phyloP scores from a whole-genome alignment of 768 basidiomycete species.

The Russula virescens region DNA sequence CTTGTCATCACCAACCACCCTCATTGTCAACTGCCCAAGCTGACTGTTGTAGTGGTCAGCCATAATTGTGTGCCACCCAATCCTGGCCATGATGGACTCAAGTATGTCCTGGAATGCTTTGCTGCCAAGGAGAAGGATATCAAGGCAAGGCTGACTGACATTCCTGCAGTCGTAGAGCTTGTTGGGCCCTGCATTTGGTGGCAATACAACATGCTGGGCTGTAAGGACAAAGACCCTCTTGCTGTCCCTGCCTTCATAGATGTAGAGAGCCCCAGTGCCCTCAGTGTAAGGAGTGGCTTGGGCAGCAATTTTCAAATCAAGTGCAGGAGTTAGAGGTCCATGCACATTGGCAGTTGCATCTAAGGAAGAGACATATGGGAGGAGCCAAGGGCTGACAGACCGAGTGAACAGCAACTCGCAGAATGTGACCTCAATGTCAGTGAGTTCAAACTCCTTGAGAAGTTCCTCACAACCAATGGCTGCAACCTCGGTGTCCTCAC shows the following conservation, averaged over 20 bases:
- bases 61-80: background rate
- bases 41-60: background rate
- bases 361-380: conserved; percentile 23
- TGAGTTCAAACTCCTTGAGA: conserved; percentile 29
- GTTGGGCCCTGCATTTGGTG: background rate
- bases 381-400: conserved; percentile 29
- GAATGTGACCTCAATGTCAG: conserved; percentile 34
- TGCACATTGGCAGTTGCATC: conserved; percentile 21
- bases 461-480: conserved; percentile 28
- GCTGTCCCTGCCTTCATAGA: conserved; percentile 25
- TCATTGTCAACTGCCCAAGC: no score
- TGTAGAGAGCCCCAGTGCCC: conserved; percentile 36
- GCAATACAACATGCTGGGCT: conserved; percentile 33
- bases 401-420: conserved; percentile 28
- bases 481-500: conserved; percentile 28
- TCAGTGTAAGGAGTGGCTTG: conserved; percentile 31
- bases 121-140: background rate
- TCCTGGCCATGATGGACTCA: background rate
- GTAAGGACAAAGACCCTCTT: conserved; percentile 32
- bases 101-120: background rate
- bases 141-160: background rate
- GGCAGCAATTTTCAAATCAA: conserved; percentile 35
- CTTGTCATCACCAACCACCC: no score
- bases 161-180: background rate
- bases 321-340: conserved; percentile 34